Percentiles rank a stretch among this genome's conserved stretches.
Conservation (phyloP, 805 yeast species). For the Scheffersomyces lignosus region DNA sequence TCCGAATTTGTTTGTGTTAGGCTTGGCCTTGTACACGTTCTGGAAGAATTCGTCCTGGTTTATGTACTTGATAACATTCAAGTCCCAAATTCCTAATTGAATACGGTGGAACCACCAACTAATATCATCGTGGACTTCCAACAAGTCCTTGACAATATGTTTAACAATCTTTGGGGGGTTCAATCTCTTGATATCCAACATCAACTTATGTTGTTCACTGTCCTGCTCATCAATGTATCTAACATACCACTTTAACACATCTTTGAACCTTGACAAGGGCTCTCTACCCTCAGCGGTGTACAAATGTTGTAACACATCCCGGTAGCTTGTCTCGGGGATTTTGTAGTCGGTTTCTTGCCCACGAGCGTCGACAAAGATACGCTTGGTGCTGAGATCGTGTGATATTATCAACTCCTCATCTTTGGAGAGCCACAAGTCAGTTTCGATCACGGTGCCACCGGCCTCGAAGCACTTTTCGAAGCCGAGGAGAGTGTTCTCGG, state of each 20-base stretch:
- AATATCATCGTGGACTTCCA: constrained; percentile 27
- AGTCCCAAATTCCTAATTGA: constrained; percentile 43
- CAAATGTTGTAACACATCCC: constrained; percentile 25
- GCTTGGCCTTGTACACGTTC: constrained; percentile 14
- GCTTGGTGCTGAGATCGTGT: constrained; percentile 39
- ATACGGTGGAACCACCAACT: constrained; percentile 39
- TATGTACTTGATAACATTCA: constrained; percentile 35
- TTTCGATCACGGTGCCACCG: constrained; percentile 42
- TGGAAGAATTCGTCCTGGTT: constrained; percentile 41
- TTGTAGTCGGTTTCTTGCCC: constrained; percentile 36
- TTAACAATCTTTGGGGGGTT: constrained; percentile 37
- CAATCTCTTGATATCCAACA: constrained; percentile 41
- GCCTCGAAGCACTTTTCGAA: constrained; percentile 35
- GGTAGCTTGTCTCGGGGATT: constrained; percentile 32
- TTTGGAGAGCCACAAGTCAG: constrained; percentile 42
- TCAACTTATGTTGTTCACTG: constrained; percentile 23
- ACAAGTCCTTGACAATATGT: constrained; percentile 28
- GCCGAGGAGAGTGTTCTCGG: constrained; percentile 41
- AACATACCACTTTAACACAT: constrained; percentile 34
- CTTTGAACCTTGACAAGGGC: constrained; percentile 29
- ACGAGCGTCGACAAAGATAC: constrained; percentile 34
- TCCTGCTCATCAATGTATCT: constrained; percentile 15
- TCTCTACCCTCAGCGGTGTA: constrained; percentile 35
- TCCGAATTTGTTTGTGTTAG: constrained; percentile 14
- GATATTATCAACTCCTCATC: constrained; percentile 40